Conservation (phyloP, 2,329 filamentous ascomycete species). For the Xylariaceae sp. region DNA sequence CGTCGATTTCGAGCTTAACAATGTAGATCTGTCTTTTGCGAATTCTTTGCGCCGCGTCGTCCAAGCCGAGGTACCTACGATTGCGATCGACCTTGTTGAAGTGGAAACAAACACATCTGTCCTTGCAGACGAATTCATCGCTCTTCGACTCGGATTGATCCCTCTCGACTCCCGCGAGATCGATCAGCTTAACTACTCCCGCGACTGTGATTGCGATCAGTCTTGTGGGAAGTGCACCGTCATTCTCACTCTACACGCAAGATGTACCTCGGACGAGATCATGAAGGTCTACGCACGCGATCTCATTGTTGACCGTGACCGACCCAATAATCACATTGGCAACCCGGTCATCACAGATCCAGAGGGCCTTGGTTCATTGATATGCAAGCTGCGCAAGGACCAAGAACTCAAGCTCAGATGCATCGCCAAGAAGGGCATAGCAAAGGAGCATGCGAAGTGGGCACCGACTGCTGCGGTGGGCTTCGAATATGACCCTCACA, state of each 20-base stretch:
- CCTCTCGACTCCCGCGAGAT: slow-evolving; percentile 85
- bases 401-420: slow-evolving; percentile 91
- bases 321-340: slow-evolving; percentile 75
- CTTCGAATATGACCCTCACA: slow-evolving; percentile 98
- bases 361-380: slow-evolving; percentile 78
- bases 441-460: slow-evolving; percentile 99
- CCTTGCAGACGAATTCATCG: slow-evolving; percentile 92
- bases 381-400: slow-evolving; percentile 85
- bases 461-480: slow-evolving; percentile 88
- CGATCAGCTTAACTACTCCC: slow-evolving; percentile 80
- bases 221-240: slow-evolving; percentile 93
- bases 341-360: slow-evolving; percentile 82
- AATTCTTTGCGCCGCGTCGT: slow-evolving; percentile 91
- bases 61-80: slow-evolving; percentile 89
- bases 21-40: slow-evolving; percentile 87
- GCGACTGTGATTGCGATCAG: slow-evolving; percentile 95
- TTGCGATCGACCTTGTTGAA: slow-evolving; percentile 94
- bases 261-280: slow-evolving; percentile 81
- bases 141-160: slow-evolving; percentile 87
- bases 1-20: slow-evolving; percentile 89
- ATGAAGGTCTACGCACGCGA: slow-evolving; percentile 96
- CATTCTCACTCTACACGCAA: slow-evolving; percentile 79
- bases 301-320: slow-evolving; percentile 70
- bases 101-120: slow-evolving; percentile 94
- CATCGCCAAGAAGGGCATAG: slow-evolving; percentile 96